Percentiles rank a stretch among this genome's conserved stretches.
These are phyloP conservation scores for Alternaria longipes DNA, from an alignment of 2,329 filamentous ascomycete genomes.

Conservation along the genomic window DNA sequence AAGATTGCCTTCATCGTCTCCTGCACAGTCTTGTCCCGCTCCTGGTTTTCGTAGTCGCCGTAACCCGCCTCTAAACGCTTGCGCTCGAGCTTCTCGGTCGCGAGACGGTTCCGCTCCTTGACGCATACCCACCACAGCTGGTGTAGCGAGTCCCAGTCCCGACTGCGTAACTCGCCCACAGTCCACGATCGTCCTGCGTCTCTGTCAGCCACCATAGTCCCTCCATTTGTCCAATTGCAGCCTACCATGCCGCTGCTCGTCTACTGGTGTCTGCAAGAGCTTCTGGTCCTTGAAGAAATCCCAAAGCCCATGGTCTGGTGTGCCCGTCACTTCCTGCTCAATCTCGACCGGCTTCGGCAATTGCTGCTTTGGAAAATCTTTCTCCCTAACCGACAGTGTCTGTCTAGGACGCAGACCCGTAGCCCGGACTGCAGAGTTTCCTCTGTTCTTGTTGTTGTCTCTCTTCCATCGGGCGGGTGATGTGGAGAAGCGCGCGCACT, in stretches of 20 bases:
- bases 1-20: constrained; percentile 84
- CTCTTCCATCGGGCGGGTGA: constrained; percentile 63
- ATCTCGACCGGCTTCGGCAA: constrained; percentile 76
- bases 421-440: constrained; percentile 80
- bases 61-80: constrained; percentile 73
- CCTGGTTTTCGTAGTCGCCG: constrained; percentile 72
- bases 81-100: constrained; percentile 78
- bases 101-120: constrained; percentile 87
- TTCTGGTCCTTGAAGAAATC: constrained; percentile 81
- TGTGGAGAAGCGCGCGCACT: constrained; percentile 58
- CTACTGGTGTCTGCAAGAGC: constrained; percentile 74
- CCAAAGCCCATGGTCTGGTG: constrained; percentile 87
- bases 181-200: constrained; percentile 77
- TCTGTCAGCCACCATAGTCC: constrained; percentile 12
- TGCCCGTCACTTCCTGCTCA: constrained; percentile 67
- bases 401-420: constrained; percentile 73
- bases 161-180: constrained; percentile 82
- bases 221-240: background rate
- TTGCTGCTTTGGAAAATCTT: constrained; percentile 54
- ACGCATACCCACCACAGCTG: constrained; percentile 93
- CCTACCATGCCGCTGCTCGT: constrained; percentile 74
- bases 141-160: constrained; percentile 95
- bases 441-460: constrained; percentile 82
- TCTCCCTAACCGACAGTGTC: constrained; percentile 76
- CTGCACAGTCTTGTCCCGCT: constrained; percentile 73